Conservation (phyloP, 805 yeast species). For the Candida sakaeoensis region DNA sequence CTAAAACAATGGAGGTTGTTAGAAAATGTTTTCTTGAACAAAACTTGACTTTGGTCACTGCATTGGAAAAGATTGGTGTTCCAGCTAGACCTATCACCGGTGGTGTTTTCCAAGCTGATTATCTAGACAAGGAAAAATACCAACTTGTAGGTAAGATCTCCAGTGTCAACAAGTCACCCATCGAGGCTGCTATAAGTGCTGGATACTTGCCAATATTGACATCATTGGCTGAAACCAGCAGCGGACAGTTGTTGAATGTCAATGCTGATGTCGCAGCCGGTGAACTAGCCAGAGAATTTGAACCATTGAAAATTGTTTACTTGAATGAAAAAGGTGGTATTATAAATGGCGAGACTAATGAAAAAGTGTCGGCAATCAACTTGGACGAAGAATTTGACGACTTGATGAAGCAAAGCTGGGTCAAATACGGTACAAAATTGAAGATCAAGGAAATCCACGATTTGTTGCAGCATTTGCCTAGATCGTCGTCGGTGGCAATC, state of each 20-base stretch:
- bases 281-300: slow-evolving; percentile 92
- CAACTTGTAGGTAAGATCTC: slow-evolving; percentile 88
- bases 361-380: slow-evolving; percentile 84
- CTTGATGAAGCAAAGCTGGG: slow-evolving; percentile 93
- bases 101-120: slow-evolving; percentile 93
- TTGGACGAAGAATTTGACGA: slow-evolving; percentile 94
- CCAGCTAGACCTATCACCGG: slow-evolving; percentile 98
- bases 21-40: slow-evolving; percentile 94
- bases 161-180: slow-evolving; percentile 76
- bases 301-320: slow-evolving; percentile 95
- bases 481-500: slow-evolving; percentile 97
- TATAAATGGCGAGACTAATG: slow-evolving; percentile 86
- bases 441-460: slow-evolving; percentile 97
- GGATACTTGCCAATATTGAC: slow-evolving; percentile 97
- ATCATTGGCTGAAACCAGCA: slow-evolving; percentile 92
- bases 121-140: slow-evolving; percentile 85
- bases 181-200: slow-evolving; percentile 91
- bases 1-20: slow-evolving; percentile 92
- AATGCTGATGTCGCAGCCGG: slow-evolving; percentile 99
- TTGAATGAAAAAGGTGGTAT: slow-evolving; percentile 98
- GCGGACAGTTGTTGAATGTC: slow-evolving; percentile 94
- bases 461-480: slow-evolving; percentile 86
- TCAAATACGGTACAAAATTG: slow-evolving; percentile 95
- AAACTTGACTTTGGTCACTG: slow-evolving; percentile 90
- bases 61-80: slow-evolving; percentile 93